Conservation (phyloP, 2,329 filamentous ascomycete genomes). For the Whalleya microplaca region DNA sequence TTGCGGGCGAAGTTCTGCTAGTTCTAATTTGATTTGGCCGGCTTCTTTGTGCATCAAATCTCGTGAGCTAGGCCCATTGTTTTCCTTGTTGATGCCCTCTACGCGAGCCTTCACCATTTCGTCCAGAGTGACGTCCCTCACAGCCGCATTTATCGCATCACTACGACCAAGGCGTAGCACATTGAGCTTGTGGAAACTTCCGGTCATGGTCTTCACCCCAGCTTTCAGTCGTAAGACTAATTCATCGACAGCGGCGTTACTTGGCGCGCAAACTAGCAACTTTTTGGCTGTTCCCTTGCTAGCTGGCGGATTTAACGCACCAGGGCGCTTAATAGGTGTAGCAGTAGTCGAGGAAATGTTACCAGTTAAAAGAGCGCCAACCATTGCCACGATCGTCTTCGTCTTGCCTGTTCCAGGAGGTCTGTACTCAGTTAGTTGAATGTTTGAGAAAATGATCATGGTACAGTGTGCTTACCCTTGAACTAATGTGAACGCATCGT, state of each 20-base stretch:
- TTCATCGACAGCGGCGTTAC: constrained; percentile 97
- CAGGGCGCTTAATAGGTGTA: constrained; percentile 49
- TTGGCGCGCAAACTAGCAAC: constrained; percentile 93
- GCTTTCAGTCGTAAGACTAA: constrained; percentile 89
- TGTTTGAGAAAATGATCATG: neutral
- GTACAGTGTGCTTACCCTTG: constrained; percentile 66
- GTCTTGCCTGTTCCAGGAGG: constrained; percentile 98
- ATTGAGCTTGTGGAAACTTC: constrained; percentile 75
- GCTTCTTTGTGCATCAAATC: constrained; percentile 68
- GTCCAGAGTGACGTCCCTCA: constrained; percentile 90
- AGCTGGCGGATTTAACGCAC: constrained; percentile 38
- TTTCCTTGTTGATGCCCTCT: constrained; percentile 60
- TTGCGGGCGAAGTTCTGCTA: constrained; percentile 71
- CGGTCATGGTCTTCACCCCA: constrained; percentile 78
- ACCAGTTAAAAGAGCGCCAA: constrained; percentile 79
- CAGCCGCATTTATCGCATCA: constrained; percentile 88
- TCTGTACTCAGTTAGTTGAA: constrained; percentile 48
- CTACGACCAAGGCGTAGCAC: constrained; percentile 88
- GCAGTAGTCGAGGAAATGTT: constrained; percentile 48
- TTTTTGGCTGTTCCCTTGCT: constrained; percentile 67
- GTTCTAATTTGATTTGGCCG: constrained; percentile 72
- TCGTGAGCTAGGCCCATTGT: constrained; percentile 58
- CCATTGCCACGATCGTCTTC: constrained; percentile 96
- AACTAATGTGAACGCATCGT: constrained; percentile 95
- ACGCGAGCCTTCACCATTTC: constrained; percentile 82